Base-by-base conservation (phyloP, 2,329 filamentous ascomycete genomes). In the Hymenoscyphus infarciens region DNA sequence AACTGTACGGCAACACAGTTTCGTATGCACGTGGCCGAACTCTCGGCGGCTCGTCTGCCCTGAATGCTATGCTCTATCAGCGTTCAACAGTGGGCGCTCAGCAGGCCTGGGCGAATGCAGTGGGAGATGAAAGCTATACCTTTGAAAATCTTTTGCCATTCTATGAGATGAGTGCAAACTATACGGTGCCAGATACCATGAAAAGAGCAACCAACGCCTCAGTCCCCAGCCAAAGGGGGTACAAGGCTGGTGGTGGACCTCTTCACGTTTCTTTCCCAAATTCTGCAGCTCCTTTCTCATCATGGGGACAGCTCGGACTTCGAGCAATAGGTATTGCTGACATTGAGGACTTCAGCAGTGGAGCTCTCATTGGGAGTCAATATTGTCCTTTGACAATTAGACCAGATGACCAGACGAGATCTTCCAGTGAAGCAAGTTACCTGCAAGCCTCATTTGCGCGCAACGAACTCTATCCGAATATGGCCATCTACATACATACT, bases 71-170 rank as follows among this genome's bases (percentile, higher is more conserved):
- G 42, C 72, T 73, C 15, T 69, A 68, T 16, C 64, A 66, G 16
- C 25, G 25, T 27, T 27, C 25, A 27, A 27, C 25, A 27, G 25
- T 27, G 25, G 39, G 60, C 3, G 52, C 66, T 7, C 77, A 27
- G 64, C 75, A 82, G 22, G 73, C 75, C 49, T 83, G 80, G 81
- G 78, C 74, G 1, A 67, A 74, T 29, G 67, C 74, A 2, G 73
- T 77, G 0, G 74, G 72, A 1, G 80, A 83, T 60, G 57, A 75
- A 0, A 70, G 73, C 1, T 85, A 81, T 75, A 77, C 75, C 63
- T 81, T 80, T 61, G 70, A 79, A 3, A 75, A 75, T 8, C 74
- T 83, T 33, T 72, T 79, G 15, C 78, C 78, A 1, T 84, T 79
- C 70, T 76, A 81, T 61, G 71, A 72, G 52, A 79, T 77, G 63